Percentiles rank a stretch among this genome's conserved stretches.
These are phyloP conservation scores for Luffa aegyptiaca DNA, from an alignment of 306 rosid species.

Conservation along the genomic window DNA sequence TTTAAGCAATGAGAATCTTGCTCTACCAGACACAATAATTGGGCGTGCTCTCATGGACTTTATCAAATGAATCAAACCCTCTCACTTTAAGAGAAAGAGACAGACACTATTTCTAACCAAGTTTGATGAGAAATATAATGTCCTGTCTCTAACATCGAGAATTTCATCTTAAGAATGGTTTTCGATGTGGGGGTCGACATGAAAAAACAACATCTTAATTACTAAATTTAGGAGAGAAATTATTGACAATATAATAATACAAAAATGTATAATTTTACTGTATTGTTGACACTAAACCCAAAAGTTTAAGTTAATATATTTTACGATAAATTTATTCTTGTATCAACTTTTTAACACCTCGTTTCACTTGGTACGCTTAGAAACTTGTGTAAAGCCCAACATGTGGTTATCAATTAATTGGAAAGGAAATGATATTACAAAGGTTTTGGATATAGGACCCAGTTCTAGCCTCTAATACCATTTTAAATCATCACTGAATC, in stretches of 20 bases:
- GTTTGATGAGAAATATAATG: background rate
- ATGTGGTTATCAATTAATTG: no score
- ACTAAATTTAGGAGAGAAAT: background rate
- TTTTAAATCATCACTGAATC: no score
- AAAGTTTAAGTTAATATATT: no score
- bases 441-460: no score
- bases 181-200: background rate
- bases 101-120: background rate
- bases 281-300: no score
- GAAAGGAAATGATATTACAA: no score
- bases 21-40: slow-evolving; percentile 45
- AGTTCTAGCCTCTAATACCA: no score
- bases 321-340: no score
- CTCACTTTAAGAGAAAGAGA: slow-evolving; percentile 9
- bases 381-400: no score
- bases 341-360: no score
- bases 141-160: background rate
- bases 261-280: no score
- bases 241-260: background rate
- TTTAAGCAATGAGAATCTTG: slow-evolving; percentile 34
- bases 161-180: background rate
- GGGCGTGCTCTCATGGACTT: slow-evolving; percentile 55
- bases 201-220: background rate
- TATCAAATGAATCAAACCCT: slow-evolving; percentile 15
- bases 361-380: no score